phyloP scores from a whole-genome alignment of 2,329 filamentous ascomycete species.

The Paraconiothyrium brasiliense region DNA sequence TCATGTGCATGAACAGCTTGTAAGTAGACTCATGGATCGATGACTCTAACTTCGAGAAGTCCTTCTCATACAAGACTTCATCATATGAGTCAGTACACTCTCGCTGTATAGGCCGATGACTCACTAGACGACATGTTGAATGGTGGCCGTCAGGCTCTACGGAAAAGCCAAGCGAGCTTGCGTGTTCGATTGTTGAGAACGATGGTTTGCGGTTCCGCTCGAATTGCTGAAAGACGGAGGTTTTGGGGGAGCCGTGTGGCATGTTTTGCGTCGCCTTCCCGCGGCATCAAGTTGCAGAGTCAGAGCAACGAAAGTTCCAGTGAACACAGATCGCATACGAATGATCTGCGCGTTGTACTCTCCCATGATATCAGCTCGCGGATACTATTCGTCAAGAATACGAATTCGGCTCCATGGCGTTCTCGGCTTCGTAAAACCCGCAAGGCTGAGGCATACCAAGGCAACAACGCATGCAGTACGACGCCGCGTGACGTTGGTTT shows the following conservation, averaged over 20 bases:
- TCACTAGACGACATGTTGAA: conserved; percentile 13
- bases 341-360: neutral
- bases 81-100: neutral
- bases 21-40: conserved; percentile 11
- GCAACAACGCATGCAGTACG: neutral
- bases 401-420: neutral
- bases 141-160: neutral
- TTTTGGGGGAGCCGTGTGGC: conserved; percentile 11
- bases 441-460: neutral
- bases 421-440: neutral
- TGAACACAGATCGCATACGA: neutral
- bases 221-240: neutral
- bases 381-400: neutral
- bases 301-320: neutral
- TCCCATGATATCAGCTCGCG: neutral
- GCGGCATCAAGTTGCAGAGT: neutral
- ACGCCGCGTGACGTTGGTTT: neutral
- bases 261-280: neutral
- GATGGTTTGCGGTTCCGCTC: neutral
- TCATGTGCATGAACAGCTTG: conserved; percentile 4
- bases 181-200: neutral
- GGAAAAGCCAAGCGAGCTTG: neutral
- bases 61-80: conserved; percentile 8
- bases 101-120: neutral
- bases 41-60: conserved; percentile 4